Evolutionary conservation across 495 filamentous ascomycete genomes (phyloP).

Genomic region (Apiosordaria backusii): DNA sequence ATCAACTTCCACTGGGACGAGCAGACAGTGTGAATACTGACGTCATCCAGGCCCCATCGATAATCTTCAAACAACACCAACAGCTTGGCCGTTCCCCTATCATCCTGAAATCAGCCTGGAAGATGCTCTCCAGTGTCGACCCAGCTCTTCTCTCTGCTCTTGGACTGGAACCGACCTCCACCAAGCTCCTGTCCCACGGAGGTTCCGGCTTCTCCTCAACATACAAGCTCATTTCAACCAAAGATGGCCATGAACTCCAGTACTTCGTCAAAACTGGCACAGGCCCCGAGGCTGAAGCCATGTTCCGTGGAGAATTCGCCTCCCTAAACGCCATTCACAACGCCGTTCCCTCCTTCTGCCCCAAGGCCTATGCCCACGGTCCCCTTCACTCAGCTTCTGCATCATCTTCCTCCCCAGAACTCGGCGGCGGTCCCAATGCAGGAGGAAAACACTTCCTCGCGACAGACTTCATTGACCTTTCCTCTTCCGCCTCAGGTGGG

Average conservation of each 20-base stretch:
- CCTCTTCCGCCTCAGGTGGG: slow-evolving; percentile 33
- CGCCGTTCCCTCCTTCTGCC: slow-evolving; percentile 69
- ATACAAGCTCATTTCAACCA: slow-evolving; percentile 55
- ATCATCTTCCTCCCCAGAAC: slow-evolving; percentile 10
- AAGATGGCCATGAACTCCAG: slow-evolving; percentile 50
- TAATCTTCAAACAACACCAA: too few species aligned
- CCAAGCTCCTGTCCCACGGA: slow-evolving; percentile 61
- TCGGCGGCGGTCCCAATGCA: neutral
- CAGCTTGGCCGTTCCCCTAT: neutral
- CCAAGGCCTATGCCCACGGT: slow-evolving; percentile 68
- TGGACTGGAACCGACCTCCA: slow-evolving; percentile 56
- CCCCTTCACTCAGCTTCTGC: slow-evolving; percentile 46
- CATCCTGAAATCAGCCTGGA: neutral
- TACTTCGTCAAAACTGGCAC: slow-evolving; percentile 82
- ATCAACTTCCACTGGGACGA: neutral
- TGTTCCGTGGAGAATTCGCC: slow-evolving; percentile 81
- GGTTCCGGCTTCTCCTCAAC: slow-evolving; percentile 73
- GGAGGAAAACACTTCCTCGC: slow-evolving; percentile 62
- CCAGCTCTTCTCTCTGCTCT: slow-evolving; percentile 61
- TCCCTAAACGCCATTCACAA: slow-evolving; percentile 77
- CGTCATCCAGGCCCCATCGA: neutral
- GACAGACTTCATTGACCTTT: slow-evolving; percentile 76
- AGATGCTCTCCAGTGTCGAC: slow-evolving; percentile 41
- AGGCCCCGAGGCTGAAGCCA: slow-evolving; percentile 60
- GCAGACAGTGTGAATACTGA: neutral